Base-by-base conservation (phyloP, 2,329 filamentous ascomycete species). In the Ramularia endophylla region DNA sequence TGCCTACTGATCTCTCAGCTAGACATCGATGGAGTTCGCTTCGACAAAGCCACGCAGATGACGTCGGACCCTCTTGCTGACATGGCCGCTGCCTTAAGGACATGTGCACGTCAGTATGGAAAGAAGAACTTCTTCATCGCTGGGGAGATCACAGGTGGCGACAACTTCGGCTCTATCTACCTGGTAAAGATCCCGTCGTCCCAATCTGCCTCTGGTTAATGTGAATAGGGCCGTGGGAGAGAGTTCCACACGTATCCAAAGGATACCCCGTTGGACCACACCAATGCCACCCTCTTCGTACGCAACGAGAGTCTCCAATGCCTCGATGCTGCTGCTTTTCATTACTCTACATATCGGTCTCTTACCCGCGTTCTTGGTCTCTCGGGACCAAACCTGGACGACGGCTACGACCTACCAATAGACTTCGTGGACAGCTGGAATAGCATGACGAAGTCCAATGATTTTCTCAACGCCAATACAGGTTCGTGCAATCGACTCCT, bases 61-160 rank as follows among this genome's bases (percentile, higher is more conserved):
- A 80, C 77, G 0, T 68, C 78, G 5, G 78, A 81, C 52, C 72
- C 76, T 1, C 65, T 77, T 41, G 75, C 68, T 5, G 67, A 73
- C 29, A 80, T 75, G 53, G 74, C 74, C 18, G 62, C 66, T n/a
- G 66, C 70, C 6, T 72, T 79, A 52, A 68, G 78, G 16, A 61
- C 69, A 27, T 81, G 78, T 55, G 78, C 77, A n/a, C 59, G 62
- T 6, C 58, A 60, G 12, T 61, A 72, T 32, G 72, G 73, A 22
- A 81, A 81, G 53, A 51, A 72, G 0, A 81, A 81, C 52, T 81
- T 81, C 54, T 76, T 78, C 52, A 63, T 80, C 3, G 69, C 75
- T 3, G 78, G 78, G 32, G 78, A 81, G 58, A 76, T 81, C 36
- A 77, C 75, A 9, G 70, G 70, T 42, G 76, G 76, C 18, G 77